Conservation (phyloP, 2,329 filamentous ascomycete genomes). For the Aspergillus melleus region DNA sequence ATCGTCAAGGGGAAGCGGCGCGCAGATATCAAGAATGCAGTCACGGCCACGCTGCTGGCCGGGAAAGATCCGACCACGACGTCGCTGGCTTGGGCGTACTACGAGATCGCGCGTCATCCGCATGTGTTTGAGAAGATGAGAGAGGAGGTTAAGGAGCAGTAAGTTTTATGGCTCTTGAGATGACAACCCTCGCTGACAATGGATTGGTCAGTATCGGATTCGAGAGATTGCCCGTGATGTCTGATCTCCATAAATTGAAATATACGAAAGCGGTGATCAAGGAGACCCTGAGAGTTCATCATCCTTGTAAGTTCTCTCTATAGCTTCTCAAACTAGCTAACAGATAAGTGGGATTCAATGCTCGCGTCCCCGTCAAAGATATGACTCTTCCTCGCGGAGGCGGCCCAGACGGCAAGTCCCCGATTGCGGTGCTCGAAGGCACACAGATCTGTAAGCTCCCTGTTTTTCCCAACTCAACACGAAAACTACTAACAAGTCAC, state of each 20-base stretch:
- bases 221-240: neutral
- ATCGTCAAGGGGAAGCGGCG: neutral
- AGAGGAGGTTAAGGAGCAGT: neutral
- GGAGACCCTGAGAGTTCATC: neutral
- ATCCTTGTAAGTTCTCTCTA: neutral
- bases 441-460: slow-evolving; percentile 15
- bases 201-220: neutral
- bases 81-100: neutral
- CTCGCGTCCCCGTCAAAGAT: slow-evolving; percentile 32
- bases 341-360: slow-evolving; percentile 26
- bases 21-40: neutral
- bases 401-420: slow-evolving; percentile 51
- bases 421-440: slow-evolving; percentile 30
- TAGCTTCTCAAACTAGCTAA: neutral
- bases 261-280: neutral
- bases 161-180: neutral
- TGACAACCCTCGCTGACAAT: neutral
- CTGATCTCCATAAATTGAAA: neutral
- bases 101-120: neutral
- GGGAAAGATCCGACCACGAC: neutral
- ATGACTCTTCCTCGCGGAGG: slow-evolving; percentile 50
- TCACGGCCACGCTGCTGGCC: neutral
- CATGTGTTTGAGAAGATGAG: neutral
- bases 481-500: neutral
- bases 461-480: rapidly evolving